A percentile compares a stretch with the other conserved stretches of the same genome.
Evolutionary conservation across 345 rosid species (phyloP).

Genomic region (Linum tenue): DNA sequence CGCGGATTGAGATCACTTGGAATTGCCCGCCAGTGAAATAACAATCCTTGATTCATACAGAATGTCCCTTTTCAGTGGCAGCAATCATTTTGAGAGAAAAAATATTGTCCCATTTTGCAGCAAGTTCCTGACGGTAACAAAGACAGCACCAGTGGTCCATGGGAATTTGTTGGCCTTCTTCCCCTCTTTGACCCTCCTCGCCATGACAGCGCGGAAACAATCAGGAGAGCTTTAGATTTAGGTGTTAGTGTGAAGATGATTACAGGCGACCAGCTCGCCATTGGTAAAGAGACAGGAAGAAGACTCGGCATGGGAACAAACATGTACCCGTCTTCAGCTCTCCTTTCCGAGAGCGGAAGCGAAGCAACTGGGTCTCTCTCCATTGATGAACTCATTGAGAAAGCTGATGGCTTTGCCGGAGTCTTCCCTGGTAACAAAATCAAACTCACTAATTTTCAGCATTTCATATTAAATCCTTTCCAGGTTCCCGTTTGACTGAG

Average conservation of each 20-base stretch:
- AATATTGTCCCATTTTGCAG: slow-evolving; percentile 18
- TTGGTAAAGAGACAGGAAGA: slow-evolving; percentile 59
- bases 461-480: neutral
- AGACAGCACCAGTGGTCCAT: slow-evolving; percentile 53
- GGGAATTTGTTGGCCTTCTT: slow-evolving; percentile 68
- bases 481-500: neutral
- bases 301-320: slow-evolving; percentile 36
- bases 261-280: slow-evolving; percentile 60
- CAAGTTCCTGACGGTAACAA: slow-evolving; percentile 42
- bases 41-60: neutral
- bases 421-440: neutral
- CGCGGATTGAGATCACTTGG: slow-evolving; percentile 60
- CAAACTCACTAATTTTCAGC: neutral
- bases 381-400: neutral
- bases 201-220: slow-evolving; percentile 52
- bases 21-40: slow-evolving; percentile 41
- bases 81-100: neutral
- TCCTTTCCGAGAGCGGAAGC: slow-evolving; percentile 2
- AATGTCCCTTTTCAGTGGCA: neutral
- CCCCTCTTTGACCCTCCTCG: slow-evolving; percentile 64
- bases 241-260: slow-evolving; percentile 71
- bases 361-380: neutral
- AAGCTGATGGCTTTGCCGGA: neutral
- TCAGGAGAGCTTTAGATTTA: slow-evolving; percentile 48
- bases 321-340: slow-evolving; percentile 34